Conservation (phyloP, 1,139 yeast species). For the Debaryomyces robertsiae region DNA sequence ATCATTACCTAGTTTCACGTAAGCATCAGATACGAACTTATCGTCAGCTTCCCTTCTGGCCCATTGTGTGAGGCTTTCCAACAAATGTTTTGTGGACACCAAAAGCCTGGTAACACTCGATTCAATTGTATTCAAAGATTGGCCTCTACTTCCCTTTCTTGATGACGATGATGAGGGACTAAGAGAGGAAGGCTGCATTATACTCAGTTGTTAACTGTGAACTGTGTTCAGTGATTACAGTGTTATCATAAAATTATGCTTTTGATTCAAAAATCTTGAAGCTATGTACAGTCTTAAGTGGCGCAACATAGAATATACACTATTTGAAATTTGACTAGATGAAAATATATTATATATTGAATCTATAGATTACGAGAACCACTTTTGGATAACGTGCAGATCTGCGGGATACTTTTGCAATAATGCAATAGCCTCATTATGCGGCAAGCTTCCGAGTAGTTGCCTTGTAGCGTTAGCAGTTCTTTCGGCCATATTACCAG, state of each 20-base stretch:
- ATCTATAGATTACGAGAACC: slow-evolving; percentile 44
- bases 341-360: not conserved
- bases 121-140: slow-evolving; percentile 66
- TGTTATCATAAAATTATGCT: no score
- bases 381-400: slow-evolving; percentile 61
- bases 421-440: slow-evolving; percentile 64
- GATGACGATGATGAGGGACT: slow-evolving; percentile 10
- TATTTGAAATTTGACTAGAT: no score
- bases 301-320: no score
- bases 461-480: slow-evolving; percentile 62
- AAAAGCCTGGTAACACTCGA: slow-evolving; percentile 80
- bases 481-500: slow-evolving; percentile 69
- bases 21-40: slow-evolving; percentile 84
- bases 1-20: slow-evolving; percentile 91
- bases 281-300: no score
- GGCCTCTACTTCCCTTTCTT: slow-evolving; percentile 22
- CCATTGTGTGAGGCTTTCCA: slow-evolving; percentile 90
- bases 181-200: slow-evolving; percentile 8
- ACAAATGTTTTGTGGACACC: slow-evolving; percentile 84
- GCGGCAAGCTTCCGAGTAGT: slow-evolving; percentile 51
- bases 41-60: slow-evolving; percentile 79
- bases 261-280: no score
- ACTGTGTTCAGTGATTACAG: not conserved
- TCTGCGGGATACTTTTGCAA: slow-evolving; percentile 66
- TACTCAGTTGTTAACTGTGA: not conserved